Base-by-base conservation (phyloP, 2,329 filamentous ascomycete species). In the Fulvia fulva region DNA sequence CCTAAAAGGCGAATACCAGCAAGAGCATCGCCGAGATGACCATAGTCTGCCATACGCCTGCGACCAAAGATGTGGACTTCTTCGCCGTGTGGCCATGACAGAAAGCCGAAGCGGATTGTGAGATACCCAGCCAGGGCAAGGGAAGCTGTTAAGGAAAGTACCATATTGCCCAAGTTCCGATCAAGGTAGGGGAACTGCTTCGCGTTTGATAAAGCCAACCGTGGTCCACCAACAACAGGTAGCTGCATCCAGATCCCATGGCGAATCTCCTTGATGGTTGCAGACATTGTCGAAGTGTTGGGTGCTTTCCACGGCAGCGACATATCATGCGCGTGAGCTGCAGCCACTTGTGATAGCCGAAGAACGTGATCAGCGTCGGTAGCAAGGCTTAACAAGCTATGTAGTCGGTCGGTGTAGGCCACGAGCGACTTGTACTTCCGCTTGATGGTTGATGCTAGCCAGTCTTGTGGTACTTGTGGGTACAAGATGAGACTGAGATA, bases 401-500 rank as follows among this genome's bases (percentile, higher is more conserved):
- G 72, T 54, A 78, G 57, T 22, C 72, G 70, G 23, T 67, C 65
- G n/a, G 74, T 68, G 53, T 78, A 80, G 8, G 58, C 65, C 5
- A 65, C 32, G 80, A 49, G 67, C 41, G 66, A 69, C 19, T 71
- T 71, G 60, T 75, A 77, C 57, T 83, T 82, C 22, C 71, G 73
- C 55, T 75, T 71, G 68, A 89, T 78, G 0, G 80, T 79, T 52
- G 84, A 80, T 58, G 77, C 76, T 5, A 89, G 74, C 86, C 86
- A 90, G 19, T 81, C 73, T 55, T 86, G 82, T 16, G 85, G 83
- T 22, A 89, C 70, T 8, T 81, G 74, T 0, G 86, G 82, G 23
- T 82, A 78, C 1, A 88, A 77, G 78, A 94, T 88, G 51, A 97
- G 76, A 1, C 85, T 81, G 34, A 97, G 77, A 71, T 95, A 96